A percentile compares a stretch with the other conserved stretches of the same genome.
Conservation (phyloP, 306 rosid genomes). For the Lagenaria siceraria region DNA sequence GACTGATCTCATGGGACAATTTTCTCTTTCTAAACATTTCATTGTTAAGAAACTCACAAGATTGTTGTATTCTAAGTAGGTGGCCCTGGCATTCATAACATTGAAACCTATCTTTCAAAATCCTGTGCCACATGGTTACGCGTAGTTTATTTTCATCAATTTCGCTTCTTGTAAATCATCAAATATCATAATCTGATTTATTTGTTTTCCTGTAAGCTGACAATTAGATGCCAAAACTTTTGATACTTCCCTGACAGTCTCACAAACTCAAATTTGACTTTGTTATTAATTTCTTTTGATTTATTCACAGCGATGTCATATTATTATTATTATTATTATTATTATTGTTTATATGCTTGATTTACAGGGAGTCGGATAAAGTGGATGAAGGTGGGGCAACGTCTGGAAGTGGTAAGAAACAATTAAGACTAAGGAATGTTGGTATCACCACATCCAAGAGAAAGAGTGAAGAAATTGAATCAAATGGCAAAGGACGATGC, state of each 20-base stretch:
- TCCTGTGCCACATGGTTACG: neutral
- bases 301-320: neutral
- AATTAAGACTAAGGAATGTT: constrained; percentile 53
- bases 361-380: constrained; percentile 57
- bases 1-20: neutral
- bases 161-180: neutral
- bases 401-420: constrained; percentile 41
- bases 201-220: neutral
- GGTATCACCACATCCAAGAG: constrained; percentile 64
- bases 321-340: too few relatives aligned
- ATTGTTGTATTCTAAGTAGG: neutral
- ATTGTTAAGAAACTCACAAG: neutral
- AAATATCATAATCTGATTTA: neutral
- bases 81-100: neutral
- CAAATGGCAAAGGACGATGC: constrained; percentile 75
- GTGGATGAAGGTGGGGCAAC: constrained; percentile 43
- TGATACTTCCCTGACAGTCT: neutral
- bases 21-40: neutral
- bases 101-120: neutral
- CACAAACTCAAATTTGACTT: neutral
- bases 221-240: neutral
- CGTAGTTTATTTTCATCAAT: neutral
- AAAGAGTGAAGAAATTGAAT: constrained; percentile 81
- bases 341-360: neutral
- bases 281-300: neutral